Percentiles rank a stretch among this genome's conserved stretches.
Evolutionary conservation across 1,284 basidiomycete species (phyloP).

Genomic region (Melampsora larici-populina): DNA sequence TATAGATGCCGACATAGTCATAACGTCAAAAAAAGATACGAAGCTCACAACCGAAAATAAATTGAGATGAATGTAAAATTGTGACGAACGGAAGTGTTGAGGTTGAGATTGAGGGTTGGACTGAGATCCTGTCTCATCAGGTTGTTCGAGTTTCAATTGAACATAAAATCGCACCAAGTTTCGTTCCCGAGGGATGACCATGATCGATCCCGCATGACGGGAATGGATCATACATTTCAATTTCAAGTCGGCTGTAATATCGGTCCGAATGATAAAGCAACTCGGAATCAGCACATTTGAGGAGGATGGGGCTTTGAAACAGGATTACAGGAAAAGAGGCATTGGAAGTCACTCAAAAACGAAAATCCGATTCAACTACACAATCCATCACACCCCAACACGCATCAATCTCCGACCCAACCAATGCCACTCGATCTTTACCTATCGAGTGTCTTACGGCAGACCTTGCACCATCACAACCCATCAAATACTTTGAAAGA

Average conservation of each 20-base stretch:
- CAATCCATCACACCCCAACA: conserved; percentile 53
- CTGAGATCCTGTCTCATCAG: conserved; percentile 44
- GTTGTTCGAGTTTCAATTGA: conserved; percentile 48
- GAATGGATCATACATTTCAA: conserved; percentile 52
- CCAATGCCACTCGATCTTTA: conserved; percentile 52
- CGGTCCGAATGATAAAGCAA: not conserved
- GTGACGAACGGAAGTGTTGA: not conserved
- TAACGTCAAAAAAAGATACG: not conserved
- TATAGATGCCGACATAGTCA: not conserved
- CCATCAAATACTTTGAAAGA: conserved; percentile 55
- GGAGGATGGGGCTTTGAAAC: not conserved
- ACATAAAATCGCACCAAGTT: conserved; percentile 52
- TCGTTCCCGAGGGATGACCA: conserved; percentile 52
- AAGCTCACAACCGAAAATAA: not conserved
- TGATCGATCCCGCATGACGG: conserved; percentile 50
- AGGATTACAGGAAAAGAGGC: conserved; percentile 42
- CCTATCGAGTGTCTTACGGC: conserved; percentile 53
- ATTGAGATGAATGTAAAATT: not conserved
- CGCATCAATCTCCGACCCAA: conserved; percentile 54
- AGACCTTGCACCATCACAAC: conserved; percentile 54
- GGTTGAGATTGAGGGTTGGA: conserved; percentile 12
- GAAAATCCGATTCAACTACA: conserved; percentile 46
- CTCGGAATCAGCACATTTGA: not conserved
- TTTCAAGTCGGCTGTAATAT: conserved; percentile 45
- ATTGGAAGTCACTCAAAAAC: conserved; percentile 1